A percentile compares a stretch with the other conserved stretches of the same genome.
Evolutionary conservation across 441 rosid species (phyloP).

Genomic region (Dalechampia spathulata): DNA sequence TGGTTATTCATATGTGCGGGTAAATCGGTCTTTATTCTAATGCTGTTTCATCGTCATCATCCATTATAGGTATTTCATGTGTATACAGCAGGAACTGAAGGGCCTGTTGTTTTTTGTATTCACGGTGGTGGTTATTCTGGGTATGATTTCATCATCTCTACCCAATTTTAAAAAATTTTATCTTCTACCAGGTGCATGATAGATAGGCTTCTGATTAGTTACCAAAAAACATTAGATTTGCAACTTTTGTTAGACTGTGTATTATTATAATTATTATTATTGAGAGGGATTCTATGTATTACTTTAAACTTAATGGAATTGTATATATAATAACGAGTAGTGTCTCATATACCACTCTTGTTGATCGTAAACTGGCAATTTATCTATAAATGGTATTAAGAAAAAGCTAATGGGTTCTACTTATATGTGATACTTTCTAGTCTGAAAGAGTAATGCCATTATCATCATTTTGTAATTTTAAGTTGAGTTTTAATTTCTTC

Average conservation of each 20-base stretch:
- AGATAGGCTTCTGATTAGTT: not conserved
- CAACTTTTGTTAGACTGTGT: too few relatives aligned
- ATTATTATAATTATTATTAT: too few relatives aligned
- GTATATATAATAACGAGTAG: too few relatives aligned
- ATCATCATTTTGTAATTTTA: not conserved
- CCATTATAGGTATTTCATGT: conserved; percentile 83
- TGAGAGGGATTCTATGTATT: not conserved
- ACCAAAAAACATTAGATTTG: not conserved
- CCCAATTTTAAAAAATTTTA: not conserved
- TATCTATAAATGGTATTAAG: not conserved
- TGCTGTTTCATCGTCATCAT: too few relatives aligned
- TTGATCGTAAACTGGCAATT: not conserved
- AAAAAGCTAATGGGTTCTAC: not conserved
- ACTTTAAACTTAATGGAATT: not conserved
- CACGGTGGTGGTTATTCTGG: conserved; percentile 97
- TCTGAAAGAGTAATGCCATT: too few relatives aligned
- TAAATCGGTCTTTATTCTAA: too few relatives aligned
- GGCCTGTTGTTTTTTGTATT: conserved; percentile 87
- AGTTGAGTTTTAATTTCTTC: not conserved
- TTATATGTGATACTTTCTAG: not conserved
- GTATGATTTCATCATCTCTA: conserved; percentile 27
- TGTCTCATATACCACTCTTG: too few relatives aligned
- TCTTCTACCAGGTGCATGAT: not conserved
- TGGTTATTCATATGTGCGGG: too few relatives aligned
- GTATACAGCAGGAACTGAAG: conserved; percentile 81